phyloP scores from a whole-genome alignment of 768 basidiomycete genomes.

The Suillus hirtellus region DNA sequence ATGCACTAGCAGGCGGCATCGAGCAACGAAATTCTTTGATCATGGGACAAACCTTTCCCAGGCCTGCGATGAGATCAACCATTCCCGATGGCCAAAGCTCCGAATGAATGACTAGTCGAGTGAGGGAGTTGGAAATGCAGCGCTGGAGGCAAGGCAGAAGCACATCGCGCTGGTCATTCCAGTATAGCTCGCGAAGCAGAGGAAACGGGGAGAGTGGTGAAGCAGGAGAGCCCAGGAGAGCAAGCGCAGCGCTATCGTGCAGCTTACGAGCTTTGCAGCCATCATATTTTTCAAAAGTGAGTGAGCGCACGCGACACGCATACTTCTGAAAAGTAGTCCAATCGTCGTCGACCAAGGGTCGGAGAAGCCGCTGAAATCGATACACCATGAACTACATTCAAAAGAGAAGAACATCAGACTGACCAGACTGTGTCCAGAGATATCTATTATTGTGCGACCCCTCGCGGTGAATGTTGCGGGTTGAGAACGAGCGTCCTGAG shows the following conservation, averaged over 20 bases:
- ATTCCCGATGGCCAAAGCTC: conserved; percentile 1
- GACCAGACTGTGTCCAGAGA: neutral
- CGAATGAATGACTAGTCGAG: neutral
- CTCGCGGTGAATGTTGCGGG: neutral
- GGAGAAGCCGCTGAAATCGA: neutral
- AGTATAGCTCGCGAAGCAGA: neutral
- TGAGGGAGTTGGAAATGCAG: neutral
- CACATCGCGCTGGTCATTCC: neutral
- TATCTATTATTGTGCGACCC: no score
- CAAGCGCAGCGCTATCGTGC: neutral
- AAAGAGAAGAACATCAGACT: neutral
- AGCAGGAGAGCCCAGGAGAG: neutral
- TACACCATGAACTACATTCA: neutral
- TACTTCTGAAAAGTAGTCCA: neutral
- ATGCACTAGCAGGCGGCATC: neutral
- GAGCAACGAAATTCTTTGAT: conserved; percentile 1
- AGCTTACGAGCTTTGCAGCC: neutral
- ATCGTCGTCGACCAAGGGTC: neutral
- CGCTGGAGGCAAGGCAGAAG: neutral
- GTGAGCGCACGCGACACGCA: neutral
- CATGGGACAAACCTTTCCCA: neutral
- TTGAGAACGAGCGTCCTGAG: conserved; percentile 5
- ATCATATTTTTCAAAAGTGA: neutral
- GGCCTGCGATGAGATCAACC: neutral
- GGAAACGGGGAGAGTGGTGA: neutral